Base-by-base conservation (phyloP, 2,329 filamentous ascomycete species). In the Penicillium sp. region DNA sequence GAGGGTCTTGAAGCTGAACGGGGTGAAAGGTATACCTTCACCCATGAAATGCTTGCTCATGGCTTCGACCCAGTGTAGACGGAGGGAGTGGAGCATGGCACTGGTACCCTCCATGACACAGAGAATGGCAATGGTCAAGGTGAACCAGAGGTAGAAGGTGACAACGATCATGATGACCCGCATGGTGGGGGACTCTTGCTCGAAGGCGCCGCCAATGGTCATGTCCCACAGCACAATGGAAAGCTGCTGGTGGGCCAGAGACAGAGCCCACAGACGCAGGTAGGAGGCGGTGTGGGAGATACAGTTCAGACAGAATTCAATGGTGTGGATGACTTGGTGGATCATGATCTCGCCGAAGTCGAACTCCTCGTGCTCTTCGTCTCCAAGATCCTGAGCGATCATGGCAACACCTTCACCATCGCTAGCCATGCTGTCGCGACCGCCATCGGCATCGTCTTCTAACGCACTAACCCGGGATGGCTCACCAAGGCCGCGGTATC, bases 251-350 rank as follows among this genome's bases (percentile, higher is more conserved):
- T 98, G 93, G 29, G 93, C 93, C 53, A 98, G 84, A 2, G 93
- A 98, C 61, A 98, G 72, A 29, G 93, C 93, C 93, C 93, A 98
- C 39, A 98, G 86, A 77, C 93, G 93, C 42, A 98, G 85, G 72
- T 98, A 98, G 1, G 93, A 98, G 4, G 93, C 93, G 4, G 94
- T 98, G 74, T 98, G 93, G 26, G 93, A 98, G 56, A 98, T 91
- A 70, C 91, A 97, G 77, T 98, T 98, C 62, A 98, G 79, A 68
- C 93, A 98, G 76, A 98, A 98, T 78, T 98, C 89, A 64, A 97
- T 97, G 17, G 91, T 97, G 75, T 97, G 94, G 65, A 98, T 98
- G 67, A 96, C 82, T 71, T 98, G 93, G 73, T 98, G 93, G 65
- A 98, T 98, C 89, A 98, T 96, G 56, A 89, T 81, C 69, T 98